These are phyloP conservation scores for Leccinum subrobustum DNA, from an alignment of 1,284 basidiomycete genomes.

Conservation along the genomic window DNA sequence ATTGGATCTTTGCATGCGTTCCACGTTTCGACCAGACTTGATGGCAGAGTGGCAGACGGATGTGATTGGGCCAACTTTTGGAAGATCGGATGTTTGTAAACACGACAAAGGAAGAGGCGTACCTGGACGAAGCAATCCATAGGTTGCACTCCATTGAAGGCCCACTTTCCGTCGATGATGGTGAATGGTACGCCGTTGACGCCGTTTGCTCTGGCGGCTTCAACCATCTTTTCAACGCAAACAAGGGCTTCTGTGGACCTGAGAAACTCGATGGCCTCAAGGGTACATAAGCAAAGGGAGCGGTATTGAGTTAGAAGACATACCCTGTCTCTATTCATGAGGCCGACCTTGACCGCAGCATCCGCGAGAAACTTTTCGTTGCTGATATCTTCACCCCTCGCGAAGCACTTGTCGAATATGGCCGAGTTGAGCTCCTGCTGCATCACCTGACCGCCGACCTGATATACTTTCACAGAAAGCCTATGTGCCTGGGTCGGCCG, in stretches of 20 bases:
- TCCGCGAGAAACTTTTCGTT: conserved; percentile 59
- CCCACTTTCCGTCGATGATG: conserved; percentile 79
- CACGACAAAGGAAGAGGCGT: conserved; percentile 14
- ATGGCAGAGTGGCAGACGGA: conserved; percentile 2
- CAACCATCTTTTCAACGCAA: conserved; percentile 68
- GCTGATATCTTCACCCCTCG: conserved; percentile 64
- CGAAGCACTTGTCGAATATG: conserved; percentile 68
- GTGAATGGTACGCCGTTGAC: conserved; percentile 80
- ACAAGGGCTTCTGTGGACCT: conserved; percentile 63
- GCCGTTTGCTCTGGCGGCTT: conserved; percentile 65
- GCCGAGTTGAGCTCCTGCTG: conserved; percentile 58
- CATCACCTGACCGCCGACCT: conserved; percentile 59
- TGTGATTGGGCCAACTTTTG: conserved; percentile 30
- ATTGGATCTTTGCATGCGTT: conserved; percentile 24
- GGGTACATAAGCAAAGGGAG: neutral
- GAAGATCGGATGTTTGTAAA: conserved; percentile 18
- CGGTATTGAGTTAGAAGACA: conserved; percentile 12
- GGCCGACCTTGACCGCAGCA: conserved; percentile 53
- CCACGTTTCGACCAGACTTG: conserved; percentile 16
- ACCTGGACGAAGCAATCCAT: conserved; percentile 74
- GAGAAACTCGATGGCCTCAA: conserved; percentile 60
- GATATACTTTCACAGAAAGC: conserved; percentile 68
- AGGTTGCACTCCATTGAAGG: conserved; percentile 71
- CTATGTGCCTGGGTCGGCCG: conserved; percentile 73
- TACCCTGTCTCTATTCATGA: conserved; percentile 66